phyloP scores from a whole-genome alignment of 148 eudicot species.

The Pouteria glomerata region DNA sequence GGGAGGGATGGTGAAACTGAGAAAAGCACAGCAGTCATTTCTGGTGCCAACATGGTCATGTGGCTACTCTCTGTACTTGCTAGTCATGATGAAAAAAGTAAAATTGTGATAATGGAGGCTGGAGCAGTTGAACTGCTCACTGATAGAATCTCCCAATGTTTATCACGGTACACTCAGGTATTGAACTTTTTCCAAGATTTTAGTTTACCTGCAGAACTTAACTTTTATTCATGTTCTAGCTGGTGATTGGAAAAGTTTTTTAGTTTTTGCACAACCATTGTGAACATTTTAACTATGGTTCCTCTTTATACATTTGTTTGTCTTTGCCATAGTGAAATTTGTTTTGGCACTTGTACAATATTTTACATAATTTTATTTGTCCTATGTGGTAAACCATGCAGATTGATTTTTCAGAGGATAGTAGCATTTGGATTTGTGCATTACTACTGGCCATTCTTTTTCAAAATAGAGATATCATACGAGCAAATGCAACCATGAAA shows the following conservation, averaged over 20 bases:
- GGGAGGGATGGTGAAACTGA: slow-evolving; percentile 25
- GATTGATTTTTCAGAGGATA: slow-evolving; percentile 60
- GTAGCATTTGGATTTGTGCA: slow-evolving; percentile 79
- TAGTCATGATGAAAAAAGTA: slow-evolving; percentile 59
- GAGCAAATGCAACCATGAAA: slow-evolving; percentile 76
- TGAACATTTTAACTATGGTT: background rate
- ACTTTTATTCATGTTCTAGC: background rate
- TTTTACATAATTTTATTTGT: background rate
- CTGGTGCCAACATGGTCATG: slow-evolving; percentile 61
- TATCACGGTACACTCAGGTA: slow-evolving; percentile 62
- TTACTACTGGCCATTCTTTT: slow-evolving; percentile 77
- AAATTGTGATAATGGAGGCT: slow-evolving; percentile 73
- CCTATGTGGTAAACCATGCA: slow-evolving; percentile 29
- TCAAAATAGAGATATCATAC: slow-evolving; percentile 87
- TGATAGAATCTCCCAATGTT: slow-evolving; percentile 56
- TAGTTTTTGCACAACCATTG: background rate
- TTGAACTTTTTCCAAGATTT: background rate
- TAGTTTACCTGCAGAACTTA: background rate
- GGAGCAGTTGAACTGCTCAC: slow-evolving; percentile 82
- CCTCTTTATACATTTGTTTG: background rate
- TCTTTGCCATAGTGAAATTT: background rate
- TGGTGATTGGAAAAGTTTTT: background rate
- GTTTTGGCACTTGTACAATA: background rate
- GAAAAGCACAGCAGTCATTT: slow-evolving; percentile 41
- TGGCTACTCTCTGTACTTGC: slow-evolving; percentile 92